Conservation (phyloP, 208 protist species). For the Crithidia sp. region DNA sequence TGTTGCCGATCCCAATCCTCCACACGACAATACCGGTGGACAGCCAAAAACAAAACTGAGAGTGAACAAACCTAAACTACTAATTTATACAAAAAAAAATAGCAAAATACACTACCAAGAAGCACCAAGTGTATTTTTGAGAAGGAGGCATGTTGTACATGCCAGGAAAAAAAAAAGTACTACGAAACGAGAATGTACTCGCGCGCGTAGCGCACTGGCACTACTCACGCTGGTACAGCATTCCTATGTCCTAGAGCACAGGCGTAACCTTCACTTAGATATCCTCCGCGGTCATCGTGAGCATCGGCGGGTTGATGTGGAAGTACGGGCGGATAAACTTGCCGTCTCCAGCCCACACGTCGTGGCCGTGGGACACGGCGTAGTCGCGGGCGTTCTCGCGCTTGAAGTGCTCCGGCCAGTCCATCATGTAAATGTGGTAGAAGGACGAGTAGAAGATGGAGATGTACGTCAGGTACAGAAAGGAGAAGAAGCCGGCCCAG, state of each 20-base stretch:
- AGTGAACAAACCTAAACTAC: slow-evolving; percentile 16
- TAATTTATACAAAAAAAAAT: slow-evolving; percentile 13
- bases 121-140: background rate
- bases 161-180: background rate
- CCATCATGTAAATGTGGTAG: slow-evolving; percentile 77
- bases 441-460: slow-evolving; percentile 74
- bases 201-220: background rate
- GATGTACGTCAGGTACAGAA: slow-evolving; percentile 79
- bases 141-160: background rate
- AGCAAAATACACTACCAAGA: slow-evolving; percentile 16
- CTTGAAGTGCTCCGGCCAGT: slow-evolving; percentile 85
- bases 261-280: slow-evolving; percentile 38
- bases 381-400: slow-evolving; percentile 81
- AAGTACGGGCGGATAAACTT: slow-evolving; percentile 90
- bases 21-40: background rate
- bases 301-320: slow-evolving; percentile 90
- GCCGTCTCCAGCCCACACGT: slow-evolving; percentile 85
- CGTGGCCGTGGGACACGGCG: slow-evolving; percentile 67
- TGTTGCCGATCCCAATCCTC: background rate
- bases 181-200: background rate
- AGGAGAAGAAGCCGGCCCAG: slow-evolving; percentile 67
- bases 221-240: background rate
- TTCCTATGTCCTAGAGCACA: background rate
- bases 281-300: slow-evolving; percentile 86
- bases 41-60: slow-evolving; percentile 10